These are phyloP conservation scores for Saccharata proteae DNA, from an alignment of 2,329 filamentous ascomycete genomes.

Conservation along the genomic window DNA sequence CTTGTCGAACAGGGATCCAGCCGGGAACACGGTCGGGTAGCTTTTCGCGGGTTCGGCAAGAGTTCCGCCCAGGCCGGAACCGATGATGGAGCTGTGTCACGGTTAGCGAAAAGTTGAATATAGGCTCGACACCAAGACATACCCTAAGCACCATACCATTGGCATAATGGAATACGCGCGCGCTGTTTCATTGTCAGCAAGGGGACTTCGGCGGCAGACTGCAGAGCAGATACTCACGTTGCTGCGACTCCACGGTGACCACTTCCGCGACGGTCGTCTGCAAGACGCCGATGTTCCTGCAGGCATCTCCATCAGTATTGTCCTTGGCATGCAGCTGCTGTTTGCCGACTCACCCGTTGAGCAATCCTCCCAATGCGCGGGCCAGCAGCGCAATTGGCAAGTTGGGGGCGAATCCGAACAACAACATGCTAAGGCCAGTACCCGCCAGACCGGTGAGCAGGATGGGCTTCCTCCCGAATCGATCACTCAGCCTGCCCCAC, in stretches of 20 bases:
- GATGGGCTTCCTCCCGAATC: conserved; percentile 83
- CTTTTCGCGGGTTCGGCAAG: conserved; percentile 76
- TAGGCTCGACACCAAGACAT: conserved; percentile 18
- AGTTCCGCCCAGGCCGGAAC: conserved; percentile 80
- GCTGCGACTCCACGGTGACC: conserved; percentile 84
- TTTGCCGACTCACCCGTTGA: conserved; percentile 65
- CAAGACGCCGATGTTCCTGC: conserved; percentile 81
- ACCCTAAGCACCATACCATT: conserved; percentile 93
- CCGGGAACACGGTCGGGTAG: conserved; percentile 62
- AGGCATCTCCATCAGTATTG: conserved; percentile 15
- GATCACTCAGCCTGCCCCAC: conserved; percentile 89
- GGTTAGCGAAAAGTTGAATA: conserved; percentile 12
- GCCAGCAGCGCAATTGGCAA: conserved; percentile 75
- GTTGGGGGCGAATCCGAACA: conserved; percentile 82
- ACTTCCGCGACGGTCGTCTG: conserved; percentile 93
- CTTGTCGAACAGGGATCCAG: conserved; percentile 65
- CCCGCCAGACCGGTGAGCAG: conserved; percentile 80
- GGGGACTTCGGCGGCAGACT: conserved; percentile 7
- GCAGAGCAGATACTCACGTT: conserved; percentile 47
- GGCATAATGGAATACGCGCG: conserved; percentile 97
- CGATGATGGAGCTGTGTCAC: conserved; percentile 64
- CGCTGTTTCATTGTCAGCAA: conserved; percentile 38
- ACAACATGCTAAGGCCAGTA: conserved; percentile 81
- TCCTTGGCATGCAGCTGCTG: not conserved
- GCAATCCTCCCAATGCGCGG: conserved; percentile 73